phyloP scores from a whole-genome alignment of 164 flowering plant genomes.

The Vitis cinerea region DNA sequence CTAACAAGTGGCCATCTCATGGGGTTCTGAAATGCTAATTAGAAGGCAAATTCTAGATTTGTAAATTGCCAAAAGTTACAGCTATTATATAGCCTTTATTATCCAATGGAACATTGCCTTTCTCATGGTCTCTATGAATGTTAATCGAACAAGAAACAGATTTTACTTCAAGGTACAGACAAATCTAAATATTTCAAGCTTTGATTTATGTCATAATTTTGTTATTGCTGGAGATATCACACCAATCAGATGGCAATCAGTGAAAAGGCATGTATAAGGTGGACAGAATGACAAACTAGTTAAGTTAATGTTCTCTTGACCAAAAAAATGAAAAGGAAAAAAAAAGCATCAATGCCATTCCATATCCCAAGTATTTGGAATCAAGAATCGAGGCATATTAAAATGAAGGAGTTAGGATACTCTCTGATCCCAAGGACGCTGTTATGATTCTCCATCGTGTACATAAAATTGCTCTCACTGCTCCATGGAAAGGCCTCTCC shows the following conservation, averaged over 20 bases:
- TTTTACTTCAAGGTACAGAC: too few species aligned
- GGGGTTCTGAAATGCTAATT: too few species aligned
- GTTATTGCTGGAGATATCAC: too few species aligned
- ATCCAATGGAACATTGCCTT: neutral
- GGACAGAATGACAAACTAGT: neutral
- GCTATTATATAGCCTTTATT: neutral
- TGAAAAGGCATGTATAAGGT: neutral
- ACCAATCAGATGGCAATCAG: too few species aligned
- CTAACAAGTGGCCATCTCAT: too few species aligned
- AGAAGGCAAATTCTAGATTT: too few species aligned
- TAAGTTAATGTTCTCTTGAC: neutral
- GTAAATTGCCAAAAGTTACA: neutral
- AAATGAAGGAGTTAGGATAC: constrained; percentile 51
- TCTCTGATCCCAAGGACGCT: constrained; percentile 98
- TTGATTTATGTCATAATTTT: too few species aligned
- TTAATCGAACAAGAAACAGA: neutral
- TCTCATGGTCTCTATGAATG: neutral
- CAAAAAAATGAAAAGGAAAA: neutral
- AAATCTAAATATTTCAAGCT: too few species aligned
- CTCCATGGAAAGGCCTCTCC: constrained; percentile 98
- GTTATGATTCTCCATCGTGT: constrained; percentile 95
- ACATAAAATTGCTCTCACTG: constrained; percentile 66
- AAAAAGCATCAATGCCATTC: neutral
- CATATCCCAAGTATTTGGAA: neutral
- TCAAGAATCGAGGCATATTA: neutral